Base-by-base conservation (phyloP, 2,329 filamentous ascomycete species). In the Cucurbitaria berberidis region DNA sequence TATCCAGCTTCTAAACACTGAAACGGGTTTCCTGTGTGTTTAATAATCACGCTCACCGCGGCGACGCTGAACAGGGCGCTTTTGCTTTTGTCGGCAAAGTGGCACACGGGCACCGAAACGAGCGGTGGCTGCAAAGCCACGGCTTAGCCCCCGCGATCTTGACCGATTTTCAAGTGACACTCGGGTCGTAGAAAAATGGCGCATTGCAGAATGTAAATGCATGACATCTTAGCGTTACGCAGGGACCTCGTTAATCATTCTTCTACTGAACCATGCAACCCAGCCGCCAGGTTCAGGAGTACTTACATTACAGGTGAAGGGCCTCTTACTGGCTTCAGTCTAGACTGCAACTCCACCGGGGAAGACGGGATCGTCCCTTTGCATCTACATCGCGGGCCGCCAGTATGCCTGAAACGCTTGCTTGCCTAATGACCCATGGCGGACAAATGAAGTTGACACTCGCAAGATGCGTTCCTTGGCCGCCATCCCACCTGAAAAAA, bases 81-180 rank as follows among this genome's bases (percentile, higher is more conserved):
- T 57, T 54, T 46, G 44, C 51, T 58, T 55, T 36, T 42, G 36
- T 42, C 38, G 41, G 48, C 51, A 50, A 51, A 51, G 36, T 51
- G 29, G 24, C 19, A 43, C 48, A 49, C 34, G 45, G 32, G 47
- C 45, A 24, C 55, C 47, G 48, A 48, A 53, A 19, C 21, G 24
- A 29, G 40, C 16, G 29, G 16, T 42, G 40, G 40, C 40, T 39
- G 5, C 24, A 18, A 44, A 45, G 51, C 56, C 56, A 59, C 49
- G 49, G 51, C 51, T 38, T 47, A 36, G 44, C 45, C 49, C 55
- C 52, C 50, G 46, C 56, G 53, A 59, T 59, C 56, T 51, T 16
- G 30, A 19, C 24, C n/a, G 45, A 40, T 40, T n/a, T n/a, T 21
- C 22, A 10, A 29, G 40, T 19, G 21, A 15, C 18, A 21, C 8